A percentile compares a stretch with the other conserved stretches of the same genome.
phyloP scores from a whole-genome alignment of 495 filamentous ascomycete species.

The Aspergillus bertholletiae region DNA sequence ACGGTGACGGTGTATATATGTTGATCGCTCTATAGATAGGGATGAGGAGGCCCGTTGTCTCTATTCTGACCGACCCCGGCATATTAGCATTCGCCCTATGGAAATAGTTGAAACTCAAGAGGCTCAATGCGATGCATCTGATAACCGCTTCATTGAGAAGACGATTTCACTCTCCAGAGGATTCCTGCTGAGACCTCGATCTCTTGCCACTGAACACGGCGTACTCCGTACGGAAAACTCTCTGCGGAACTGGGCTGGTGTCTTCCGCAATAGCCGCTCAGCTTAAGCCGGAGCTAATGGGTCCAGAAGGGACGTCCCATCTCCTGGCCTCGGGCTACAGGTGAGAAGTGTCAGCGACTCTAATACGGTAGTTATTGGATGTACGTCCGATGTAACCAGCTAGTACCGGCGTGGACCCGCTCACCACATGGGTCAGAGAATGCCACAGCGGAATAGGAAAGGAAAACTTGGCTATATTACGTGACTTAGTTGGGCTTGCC shows the following conservation, averaged over 20 bases:
- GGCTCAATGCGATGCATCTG: too few species aligned
- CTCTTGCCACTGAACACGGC: neutral
- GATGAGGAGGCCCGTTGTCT: neutral
- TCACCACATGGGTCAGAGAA: too few species aligned
- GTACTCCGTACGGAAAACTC: neutral
- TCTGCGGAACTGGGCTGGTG: too few species aligned
- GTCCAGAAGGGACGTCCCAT: neutral
- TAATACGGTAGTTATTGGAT: neutral
- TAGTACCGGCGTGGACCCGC: too few species aligned
- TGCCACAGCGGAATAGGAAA: too few species aligned
- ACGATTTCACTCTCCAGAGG: too few species aligned
- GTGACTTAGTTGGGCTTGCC: neutral
- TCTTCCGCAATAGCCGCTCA: neutral
- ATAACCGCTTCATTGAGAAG: too few species aligned
- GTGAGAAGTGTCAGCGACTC: neutral
- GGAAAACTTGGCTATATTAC: neutral
- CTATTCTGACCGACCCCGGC: neutral
- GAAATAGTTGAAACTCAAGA: too few species aligned
- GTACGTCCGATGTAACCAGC: neutral
- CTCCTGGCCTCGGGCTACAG: too few species aligned
- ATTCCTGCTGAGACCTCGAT: too few species aligned
- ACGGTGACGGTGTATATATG: neutral
- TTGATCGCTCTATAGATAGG: neutral
- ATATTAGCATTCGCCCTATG: neutral
- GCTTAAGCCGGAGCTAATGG: neutral